Evolutionary conservation across 306 rosid species (phyloP).

Genomic region (Castanea mollissima): DNA sequence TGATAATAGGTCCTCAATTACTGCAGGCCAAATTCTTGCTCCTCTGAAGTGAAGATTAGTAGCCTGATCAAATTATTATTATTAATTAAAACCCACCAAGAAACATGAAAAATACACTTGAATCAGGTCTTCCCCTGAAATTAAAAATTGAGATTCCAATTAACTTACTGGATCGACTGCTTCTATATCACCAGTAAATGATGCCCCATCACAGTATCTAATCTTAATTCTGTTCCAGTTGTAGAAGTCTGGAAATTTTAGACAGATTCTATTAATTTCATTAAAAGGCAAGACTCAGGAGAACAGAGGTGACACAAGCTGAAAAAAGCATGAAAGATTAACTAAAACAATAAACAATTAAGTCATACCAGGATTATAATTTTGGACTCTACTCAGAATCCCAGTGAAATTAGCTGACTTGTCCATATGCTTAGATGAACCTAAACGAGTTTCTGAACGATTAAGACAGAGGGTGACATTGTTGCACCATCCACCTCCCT

Average conservation of each 20-base stretch:
- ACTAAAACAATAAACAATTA: not conserved
- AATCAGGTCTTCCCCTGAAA: not conserved
- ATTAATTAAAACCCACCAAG: not conserved
- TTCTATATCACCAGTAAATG: conserved; percentile 92
- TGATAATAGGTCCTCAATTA: conserved; percentile 69
- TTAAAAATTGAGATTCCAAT: conserved; percentile 1
- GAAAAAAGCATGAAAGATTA: not conserved
- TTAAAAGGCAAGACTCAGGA: not conserved
- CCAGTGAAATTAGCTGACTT: conserved; percentile 68
- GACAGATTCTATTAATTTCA: conserved; percentile 6
- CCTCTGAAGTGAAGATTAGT: conserved; percentile 89
- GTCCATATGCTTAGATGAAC: conserved; percentile 78
- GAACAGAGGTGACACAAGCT: not conserved
- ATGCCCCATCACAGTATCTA: conserved; percentile 90
- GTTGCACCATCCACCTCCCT: conserved; percentile 99
- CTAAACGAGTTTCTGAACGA: conserved; percentile 69
- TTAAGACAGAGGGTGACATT: conserved; percentile 75
- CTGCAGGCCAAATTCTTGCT: conserved; percentile 68
- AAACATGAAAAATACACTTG: not conserved
- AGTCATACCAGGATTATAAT: conserved; percentile 78
- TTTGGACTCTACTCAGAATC: conserved; percentile 42
- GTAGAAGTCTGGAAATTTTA: conserved; percentile 60
- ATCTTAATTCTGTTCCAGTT: conserved; percentile 88
- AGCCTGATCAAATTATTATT: conserved; percentile 41
- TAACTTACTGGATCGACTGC: conserved; percentile 74